These are phyloP conservation scores for Trichoderma harzianum DNA, from an alignment of 2,329 filamentous ascomycete species.

Conservation along the genomic window DNA sequence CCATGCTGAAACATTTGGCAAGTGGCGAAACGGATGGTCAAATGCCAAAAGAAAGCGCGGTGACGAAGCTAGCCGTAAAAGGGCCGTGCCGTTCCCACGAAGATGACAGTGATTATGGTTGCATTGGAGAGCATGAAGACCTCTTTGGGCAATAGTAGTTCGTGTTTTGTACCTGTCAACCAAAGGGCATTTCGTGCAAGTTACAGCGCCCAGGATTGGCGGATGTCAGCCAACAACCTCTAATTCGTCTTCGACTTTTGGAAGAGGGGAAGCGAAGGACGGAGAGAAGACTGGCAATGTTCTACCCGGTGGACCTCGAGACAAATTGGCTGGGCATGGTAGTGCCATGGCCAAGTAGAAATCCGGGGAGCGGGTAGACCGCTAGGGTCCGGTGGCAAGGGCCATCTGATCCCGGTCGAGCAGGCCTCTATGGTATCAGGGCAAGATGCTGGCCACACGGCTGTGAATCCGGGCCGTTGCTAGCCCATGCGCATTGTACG, in stretches of 20 bases:
- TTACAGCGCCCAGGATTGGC: neutral
- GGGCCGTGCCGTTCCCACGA: neutral
- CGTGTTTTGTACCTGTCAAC: neutral
- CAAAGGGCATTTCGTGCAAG: neutral
- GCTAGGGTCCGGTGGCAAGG: slow-evolving; percentile 29
- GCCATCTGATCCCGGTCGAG: slow-evolving; percentile 28
- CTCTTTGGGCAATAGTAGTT: neutral
- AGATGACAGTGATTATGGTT: neutral
- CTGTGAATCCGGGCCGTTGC: slow-evolving; percentile 36
- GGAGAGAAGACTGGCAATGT: slow-evolving; percentile 12
- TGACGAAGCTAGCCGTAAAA: neutral
- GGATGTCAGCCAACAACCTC: neutral
- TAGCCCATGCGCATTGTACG: slow-evolving; percentile 23
- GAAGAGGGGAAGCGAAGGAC: neutral
- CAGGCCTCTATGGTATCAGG: slow-evolving; percentile 22
- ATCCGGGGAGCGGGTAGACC: slow-evolving; percentile 31
- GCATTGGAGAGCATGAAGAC: neutral
- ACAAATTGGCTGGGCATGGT: slow-evolving; percentile 17
- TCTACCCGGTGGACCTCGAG: slow-evolving; percentile 6
- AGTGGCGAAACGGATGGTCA: neutral
- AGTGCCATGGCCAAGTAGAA: slow-evolving; percentile 23
- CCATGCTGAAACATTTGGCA: slow-evolving; percentile 1
- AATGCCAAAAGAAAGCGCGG: neutral
- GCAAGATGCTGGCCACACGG: slow-evolving; percentile 31
- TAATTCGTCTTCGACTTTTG: neutral